phyloP scores from a whole-genome alignment of 1,284 basidiomycete genomes.

The Ceratobasidium papillatum region DNA sequence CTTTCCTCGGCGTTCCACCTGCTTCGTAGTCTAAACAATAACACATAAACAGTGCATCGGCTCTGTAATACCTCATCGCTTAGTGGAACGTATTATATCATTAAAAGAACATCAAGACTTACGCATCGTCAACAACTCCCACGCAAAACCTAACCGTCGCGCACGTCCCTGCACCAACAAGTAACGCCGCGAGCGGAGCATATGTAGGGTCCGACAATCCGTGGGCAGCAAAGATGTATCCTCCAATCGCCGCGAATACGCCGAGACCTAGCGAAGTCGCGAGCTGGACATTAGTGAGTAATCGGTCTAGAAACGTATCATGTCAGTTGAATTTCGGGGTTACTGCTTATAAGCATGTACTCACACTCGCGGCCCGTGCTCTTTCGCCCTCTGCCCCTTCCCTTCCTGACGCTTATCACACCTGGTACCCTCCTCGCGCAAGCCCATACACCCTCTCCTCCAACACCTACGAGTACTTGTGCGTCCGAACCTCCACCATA shows the following conservation, averaged over 20 bases:
- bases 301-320: slow-evolving; percentile 54
- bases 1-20: slow-evolving; percentile 67
- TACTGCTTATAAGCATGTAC: not conserved
- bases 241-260: slow-evolving; percentile 80
- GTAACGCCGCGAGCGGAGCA: slow-evolving; percentile 77
- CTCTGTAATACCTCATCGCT: slow-evolving; percentile 51
- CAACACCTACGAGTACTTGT: slow-evolving; percentile 85
- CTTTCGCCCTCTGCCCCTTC: slow-evolving; percentile 57
- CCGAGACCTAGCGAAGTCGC: slow-evolving; percentile 79
- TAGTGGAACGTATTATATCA: not conserved
- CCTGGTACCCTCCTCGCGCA: slow-evolving; percentile 74
- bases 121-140: slow-evolving; percentile 82
- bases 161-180: slow-evolving; percentile 82
- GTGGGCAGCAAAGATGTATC: slow-evolving; percentile 90
- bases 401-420: slow-evolving; percentile 60
- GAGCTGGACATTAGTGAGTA: slow-evolving; percentile 68
- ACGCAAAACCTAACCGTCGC: slow-evolving; percentile 84
- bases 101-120: slow-evolving; percentile 48
- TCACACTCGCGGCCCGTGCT: slow-evolving; percentile 25
- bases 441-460: slow-evolving; percentile 83
- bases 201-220: slow-evolving; percentile 78
- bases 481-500: slow-evolving; percentile 71
- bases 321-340: not conserved
- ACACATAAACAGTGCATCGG: slow-evolving; percentile 87
- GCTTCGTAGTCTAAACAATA: slow-evolving; percentile 86